Evolutionary conservation across 23 red algal genomes (phyloP).

Genomic region (Gracilaria gracilis): DNA sequence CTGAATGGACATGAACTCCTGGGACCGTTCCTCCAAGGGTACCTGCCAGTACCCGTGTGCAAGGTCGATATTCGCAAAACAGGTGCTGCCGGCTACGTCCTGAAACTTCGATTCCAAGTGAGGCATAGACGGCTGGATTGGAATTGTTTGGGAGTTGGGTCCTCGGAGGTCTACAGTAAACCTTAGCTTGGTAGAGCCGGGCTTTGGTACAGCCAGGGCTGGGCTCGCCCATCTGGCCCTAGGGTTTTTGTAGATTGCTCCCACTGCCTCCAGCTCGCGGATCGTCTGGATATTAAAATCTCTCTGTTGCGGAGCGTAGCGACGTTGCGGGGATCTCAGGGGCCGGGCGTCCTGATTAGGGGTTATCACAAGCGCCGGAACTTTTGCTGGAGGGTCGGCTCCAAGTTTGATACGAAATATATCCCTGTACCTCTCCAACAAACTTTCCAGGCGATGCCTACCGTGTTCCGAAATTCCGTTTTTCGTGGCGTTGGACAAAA

Average conservation of each 20-base stretch:
- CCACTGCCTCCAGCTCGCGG: too few species aligned
- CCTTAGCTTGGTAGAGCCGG: constrained; percentile 10
- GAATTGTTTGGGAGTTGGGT: constrained; percentile 29
- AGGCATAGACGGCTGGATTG: constrained; percentile 14
- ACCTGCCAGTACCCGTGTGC: constrained; percentile 41
- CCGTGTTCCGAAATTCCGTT: too few species aligned
- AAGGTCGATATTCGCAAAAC: constrained; percentile 42
- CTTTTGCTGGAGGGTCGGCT: too few species aligned
- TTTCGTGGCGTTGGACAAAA: too few species aligned
- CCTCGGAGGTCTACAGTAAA: constrained; percentile 18
- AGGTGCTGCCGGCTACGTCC: constrained; percentile 25
- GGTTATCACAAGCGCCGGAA: too few species aligned
- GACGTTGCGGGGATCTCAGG: too few species aligned
- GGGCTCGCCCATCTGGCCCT: constrained; percentile 40
- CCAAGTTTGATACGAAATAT: too few species aligned
- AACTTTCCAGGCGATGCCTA: too few species aligned
- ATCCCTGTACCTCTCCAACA: too few species aligned
- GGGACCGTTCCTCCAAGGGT: not conserved
- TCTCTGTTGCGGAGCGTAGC: too few species aligned
- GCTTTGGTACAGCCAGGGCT: constrained; percentile 43
- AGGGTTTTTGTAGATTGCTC: constrained; percentile 21
- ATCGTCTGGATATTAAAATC: too few species aligned
- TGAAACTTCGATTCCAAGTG: constrained; percentile 42
- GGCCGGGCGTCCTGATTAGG: too few species aligned
- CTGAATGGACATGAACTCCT: constrained; percentile 34